Percentiles rank a stretch among this genome's conserved stretches.
Conservation (phyloP, 2,329 filamentous ascomycete species). For the Sclerotinia glacialis region DNA sequence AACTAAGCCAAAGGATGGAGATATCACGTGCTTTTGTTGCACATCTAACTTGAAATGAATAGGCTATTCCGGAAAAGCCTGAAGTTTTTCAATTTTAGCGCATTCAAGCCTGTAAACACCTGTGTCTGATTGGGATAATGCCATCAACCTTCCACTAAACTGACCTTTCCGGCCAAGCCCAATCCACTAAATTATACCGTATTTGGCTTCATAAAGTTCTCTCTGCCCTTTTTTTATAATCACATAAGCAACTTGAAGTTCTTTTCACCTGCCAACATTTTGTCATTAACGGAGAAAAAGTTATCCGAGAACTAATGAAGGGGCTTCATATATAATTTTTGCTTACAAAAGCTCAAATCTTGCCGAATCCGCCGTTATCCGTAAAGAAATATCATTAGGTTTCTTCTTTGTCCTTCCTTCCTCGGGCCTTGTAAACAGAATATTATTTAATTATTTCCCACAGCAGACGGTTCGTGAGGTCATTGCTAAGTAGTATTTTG, state of each 20-base stretch:
- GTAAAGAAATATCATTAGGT: no score
- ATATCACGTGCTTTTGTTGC: slow-evolving; percentile 5
- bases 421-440: no score
- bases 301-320: neutral
- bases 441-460: no score
- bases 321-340: no score
- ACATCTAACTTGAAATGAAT: slow-evolving; percentile 13
- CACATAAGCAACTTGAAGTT: no score
- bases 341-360: no score
- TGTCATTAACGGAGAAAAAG: neutral
- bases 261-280: neutral
- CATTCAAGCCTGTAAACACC: neutral
- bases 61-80: neutral
- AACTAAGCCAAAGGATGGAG: neutral
- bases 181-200: neutral
- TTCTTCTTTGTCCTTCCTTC: no score
- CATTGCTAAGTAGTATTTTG: no score
- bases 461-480: no score
- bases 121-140: neutral
- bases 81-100: neutral
- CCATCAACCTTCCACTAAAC: neutral
- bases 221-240: no score
- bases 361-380: no score
- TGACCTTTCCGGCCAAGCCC: neutral
- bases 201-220: neutral